Base-by-base conservation (phyloP, 2,329 filamentous ascomycete genomes). In the Aspergillus sergii region DNA sequence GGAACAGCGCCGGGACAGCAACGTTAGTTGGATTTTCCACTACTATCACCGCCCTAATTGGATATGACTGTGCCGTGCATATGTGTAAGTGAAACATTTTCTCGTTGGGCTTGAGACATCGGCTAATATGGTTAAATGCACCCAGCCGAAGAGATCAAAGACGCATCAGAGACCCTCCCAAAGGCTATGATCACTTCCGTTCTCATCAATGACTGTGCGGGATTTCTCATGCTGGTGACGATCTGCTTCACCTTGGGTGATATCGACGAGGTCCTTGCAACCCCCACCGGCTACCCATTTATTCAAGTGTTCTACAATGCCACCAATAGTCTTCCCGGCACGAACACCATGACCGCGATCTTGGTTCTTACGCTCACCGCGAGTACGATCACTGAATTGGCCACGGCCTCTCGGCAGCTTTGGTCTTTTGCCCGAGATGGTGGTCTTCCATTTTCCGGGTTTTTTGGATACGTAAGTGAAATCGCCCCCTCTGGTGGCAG, bases 401-500 rank as follows among this genome's bases (percentile, higher is more conserved):
- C 75, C 6, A 73, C 72, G 11, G 69, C 70, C 51, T 73, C 72
- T 3, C 72, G 79, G 11, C 76, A 79, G 62, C 70, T 78, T 11
- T 83, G 76, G 70, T 79, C 81, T 5, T 82, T 83, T 63, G 77
- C 79, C 7, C 75, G 80, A 45, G 80, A 84, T 63, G 73, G 77
- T 26, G 78, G 71, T 7, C 66, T 78, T n/a, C 76, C 76, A 0
- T 76, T 77, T 60, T 74, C 72, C 10, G 60, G 64, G 14, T 57
- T 68, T 28, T 69, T 69, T 50, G 58, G 63, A 23, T 45, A 62
- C 34, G 68, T 69, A 63, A 32, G 36, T 60, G n/a, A 7, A 14
- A 53, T 11, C 43, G 39, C 46, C 28, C 39, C 32, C 16, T 41
- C 26, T 14, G 21, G 2, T 48, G 16, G 12, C 19, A 60, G 11